Evolutionary conservation across 2,329 filamentous ascomycete genomes (phyloP), one percentile per base, ranked within the genome.

Genomic region (Ampelomyces quisqualis): DNA sequence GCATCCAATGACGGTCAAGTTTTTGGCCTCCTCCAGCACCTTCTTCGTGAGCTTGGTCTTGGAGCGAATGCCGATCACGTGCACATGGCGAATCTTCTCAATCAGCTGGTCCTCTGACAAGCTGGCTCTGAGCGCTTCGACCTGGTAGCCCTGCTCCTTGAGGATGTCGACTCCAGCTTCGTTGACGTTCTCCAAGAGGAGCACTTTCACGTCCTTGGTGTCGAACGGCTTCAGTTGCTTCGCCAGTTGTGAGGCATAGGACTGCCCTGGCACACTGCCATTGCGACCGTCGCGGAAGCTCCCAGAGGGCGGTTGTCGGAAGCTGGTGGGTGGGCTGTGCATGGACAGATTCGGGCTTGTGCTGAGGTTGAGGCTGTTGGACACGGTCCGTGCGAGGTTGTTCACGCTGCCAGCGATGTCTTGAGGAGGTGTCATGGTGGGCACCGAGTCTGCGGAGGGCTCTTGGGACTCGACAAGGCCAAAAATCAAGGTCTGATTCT

Each of bases 11-110:
- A 96, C 93, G 44, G 97, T 86, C 38, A 98, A 79, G 68, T 96
- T 95, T 75, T 90, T 94, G 40, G 93, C 93, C 68, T 94, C 85
- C 41, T 81, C 79, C 47, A 98, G 79, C 19, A 98, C 88, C 61
- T 84, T 85, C 49, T 86, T 84, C 7, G 84, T 91, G 65, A 98
- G 80, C 74, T 93, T 95, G 22, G 93, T 98, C 77, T 98, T 98
- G 45, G 91, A 97, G 53, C 93, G 88, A 60, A 98, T 97, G 53
- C 93, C 93, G 66, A 98, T 93, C 61, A 97, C 93, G 65, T 98
- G 93, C 19, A 96, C 88, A 67, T 96, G 87, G 47, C 89, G 95
- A 65, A 98, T 98, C 79, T 95, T 98, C 74, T 95, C 85, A 67
- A 98, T 95, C 59, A 98, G 80, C 73, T 97, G 79, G 57, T 93